These are phyloP conservation scores for Hanseniaspora singularis DNA, from an alignment of 805 yeast species.

Conservation along the genomic window DNA sequence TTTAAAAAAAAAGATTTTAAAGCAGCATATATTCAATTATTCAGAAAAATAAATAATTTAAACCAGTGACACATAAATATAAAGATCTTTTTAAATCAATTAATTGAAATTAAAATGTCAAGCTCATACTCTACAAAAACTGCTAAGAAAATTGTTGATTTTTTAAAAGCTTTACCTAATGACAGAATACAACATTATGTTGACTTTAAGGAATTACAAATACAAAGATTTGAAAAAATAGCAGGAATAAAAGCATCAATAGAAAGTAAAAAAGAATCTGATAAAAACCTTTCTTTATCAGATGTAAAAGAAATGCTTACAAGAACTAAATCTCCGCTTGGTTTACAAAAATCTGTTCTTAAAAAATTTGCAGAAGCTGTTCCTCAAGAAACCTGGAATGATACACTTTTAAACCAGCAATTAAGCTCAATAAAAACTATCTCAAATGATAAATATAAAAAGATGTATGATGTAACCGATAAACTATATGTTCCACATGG, in stretches of 20 bases:
- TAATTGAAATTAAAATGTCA: conserved; percentile 2
- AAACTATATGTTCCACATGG: conserved; percentile 72
- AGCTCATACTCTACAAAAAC: conserved; percentile 23
- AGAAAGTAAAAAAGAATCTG: conserved; percentile 27
- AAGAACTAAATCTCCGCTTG: conserved; percentile 32
- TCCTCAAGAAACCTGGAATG: conserved; percentile 41
- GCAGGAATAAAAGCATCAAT: conserved; percentile 36
- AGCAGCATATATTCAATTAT: too few species aligned
- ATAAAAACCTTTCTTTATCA: conserved; percentile 32
- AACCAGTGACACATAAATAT: too few species aligned
- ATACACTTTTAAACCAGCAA: conserved; percentile 40
- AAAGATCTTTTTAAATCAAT: too few species aligned
- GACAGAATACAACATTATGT: conserved; percentile 59
- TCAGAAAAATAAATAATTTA: too few species aligned
- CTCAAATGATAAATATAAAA: conserved; percentile 48
- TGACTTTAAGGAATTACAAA: conserved; percentile 56
- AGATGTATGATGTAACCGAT: conserved; percentile 52
- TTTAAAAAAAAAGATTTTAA: too few species aligned
- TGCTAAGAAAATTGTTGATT: conserved; percentile 44
- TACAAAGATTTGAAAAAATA: conserved; percentile 42
- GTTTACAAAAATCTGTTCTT: conserved; percentile 38
- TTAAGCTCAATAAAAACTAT: conserved; percentile 45
- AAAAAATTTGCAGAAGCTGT: conserved; percentile 33
- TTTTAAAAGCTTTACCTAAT: conserved; percentile 52
- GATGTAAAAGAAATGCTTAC: conserved; percentile 31